Evolutionary conservation across 2,329 filamentous ascomycete genomes (phyloP).

Genomic region (Annulohypoxylon truncatum): DNA sequence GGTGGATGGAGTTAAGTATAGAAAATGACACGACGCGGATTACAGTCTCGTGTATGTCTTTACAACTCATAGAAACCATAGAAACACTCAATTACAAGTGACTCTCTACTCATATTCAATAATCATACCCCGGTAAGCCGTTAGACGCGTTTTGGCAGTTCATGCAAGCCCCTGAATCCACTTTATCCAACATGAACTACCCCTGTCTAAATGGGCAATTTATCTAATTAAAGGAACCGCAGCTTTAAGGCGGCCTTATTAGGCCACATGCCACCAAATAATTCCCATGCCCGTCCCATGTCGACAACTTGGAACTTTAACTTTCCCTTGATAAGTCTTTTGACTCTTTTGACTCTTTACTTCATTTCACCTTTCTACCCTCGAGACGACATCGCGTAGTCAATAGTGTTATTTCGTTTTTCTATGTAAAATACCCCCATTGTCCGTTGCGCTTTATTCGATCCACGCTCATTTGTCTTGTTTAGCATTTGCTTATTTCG

Average conservation of each 20-base stretch:
- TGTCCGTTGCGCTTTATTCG: not conserved
- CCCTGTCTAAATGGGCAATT: slow-evolving; percentile 35
- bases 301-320: slow-evolving; percentile 9
- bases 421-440: slow-evolving; percentile 1
- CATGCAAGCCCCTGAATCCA: slow-evolving; percentile 39
- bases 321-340: slow-evolving; percentile 13
- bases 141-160: slow-evolving; percentile 34
- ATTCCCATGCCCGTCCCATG: slow-evolving; percentile 6
- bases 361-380: not conserved
- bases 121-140: slow-evolving; percentile 33
- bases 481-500: slow-evolving; percentile 18
- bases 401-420: slow-evolving; percentile 15
- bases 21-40: not conserved
- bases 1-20: not conserved
- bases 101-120: not conserved
- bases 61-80: not conserved
- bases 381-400: slow-evolving; percentile 14
- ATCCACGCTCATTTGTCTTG: slow-evolving; percentile 16
- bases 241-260: slow-evolving; percentile 35
- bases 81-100: not conserved
- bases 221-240: slow-evolving; percentile 38
- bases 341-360: not conserved
- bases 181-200: slow-evolving; percentile 33
- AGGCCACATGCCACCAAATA: slow-evolving; percentile 35
- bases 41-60: not conserved